Base-by-base conservation (phyloP, 2,329 filamentous ascomycete species). In the Neofusicoccum umdonicola region DNA sequence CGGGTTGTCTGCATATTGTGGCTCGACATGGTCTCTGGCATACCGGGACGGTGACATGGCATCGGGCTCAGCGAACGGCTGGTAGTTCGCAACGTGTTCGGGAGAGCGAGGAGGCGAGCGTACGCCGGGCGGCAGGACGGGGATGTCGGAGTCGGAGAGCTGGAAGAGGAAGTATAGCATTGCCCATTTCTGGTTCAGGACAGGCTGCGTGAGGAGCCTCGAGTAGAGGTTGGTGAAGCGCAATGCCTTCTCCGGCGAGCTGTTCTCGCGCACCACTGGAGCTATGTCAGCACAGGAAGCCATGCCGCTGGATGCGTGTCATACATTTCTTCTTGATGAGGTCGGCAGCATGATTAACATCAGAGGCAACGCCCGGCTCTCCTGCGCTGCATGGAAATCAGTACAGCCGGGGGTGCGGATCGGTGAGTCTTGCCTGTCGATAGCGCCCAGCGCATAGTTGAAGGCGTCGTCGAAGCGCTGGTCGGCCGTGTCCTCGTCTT, bases 101-200 rank as follows among this genome's bases (percentile, higher is more conserved):
- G 73, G 3, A 31, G 63, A 65, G 17, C 39, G 39, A 12, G 64
- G 50, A 41, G 56, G 51, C 11, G 62, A 62, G 60, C 42, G 35
- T 1, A 58, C 42, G 31, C 42, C 60, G 22, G 44, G 82, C 69
- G n/a, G 81, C 80, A 11, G 80, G 75, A 48, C 82, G 82, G 83
- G 3, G 67, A 69, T 37, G n/a, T 75, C 71, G 56, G 85, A 87
- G 72, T 93, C 90, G 67, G 91, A 88, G 54, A 97, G 85, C 71
- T 92, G 88, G 75, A 95, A 90, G 47, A 99, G 85, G 47, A 99
- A 87, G 75, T 96, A 96, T 19, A 99, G 83, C 69, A 99, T 97
- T 3, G 91, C 92, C 93, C 93, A 98, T 84, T 99, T 99, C 77
- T 97, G 91, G 72, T 91, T 90, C 50, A 99, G 84, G 5, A 98